Base-by-base conservation (phyloP, 495 filamentous ascomycete genomes). In the Lineolata rhizophorae region DNA sequence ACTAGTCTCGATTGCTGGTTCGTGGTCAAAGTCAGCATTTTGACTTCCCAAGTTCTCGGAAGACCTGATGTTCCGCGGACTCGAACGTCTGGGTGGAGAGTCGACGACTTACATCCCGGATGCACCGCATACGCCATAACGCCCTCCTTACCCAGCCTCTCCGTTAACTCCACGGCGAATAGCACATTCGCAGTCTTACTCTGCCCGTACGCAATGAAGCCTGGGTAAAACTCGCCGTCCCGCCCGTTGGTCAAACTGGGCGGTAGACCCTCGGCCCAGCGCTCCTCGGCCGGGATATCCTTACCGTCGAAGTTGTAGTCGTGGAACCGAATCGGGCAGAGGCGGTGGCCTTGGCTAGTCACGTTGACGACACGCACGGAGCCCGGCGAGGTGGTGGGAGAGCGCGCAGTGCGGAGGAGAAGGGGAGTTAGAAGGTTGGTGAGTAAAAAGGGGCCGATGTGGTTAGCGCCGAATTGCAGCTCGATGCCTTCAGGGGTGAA, bases 381-480 rank as follows among this genome's bases (percentile, higher is more conserved):
- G 2, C 42, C 42, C 2, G 34, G 35, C n/a, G n/a, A n/a, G 3
- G 27, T 4, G 16, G 24, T 38, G 14, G 26, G 15, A 8, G 8
- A 8, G 20, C 28, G 35, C 17, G 42, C 35, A 19, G 35, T 18
- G 1, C 12, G 14, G 2, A 35, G 28, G 4, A 45, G 29, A 12
- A 14, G 24, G 1, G 42, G 39, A 5, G 41, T 13, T 2, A 45
- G 38, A 4, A 45, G 19, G 18, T 36, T 41, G 6, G 42, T 45
- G 15, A 45, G 34, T 17, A 45, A 29, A 20, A 45, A 45, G 29
- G 39, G 42, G 5, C 42, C 38, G 29, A 45, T 38, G 29, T 45
- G 42, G 29, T 41, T 41, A n/a, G 20, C 54, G 5, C 54, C 67
- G 11, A 77, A 54, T 38, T 75, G 70, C 24, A 56, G 48, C 42